Conservation (phyloP, 345 rosid genomes). For the Viola odorata region DNA sequence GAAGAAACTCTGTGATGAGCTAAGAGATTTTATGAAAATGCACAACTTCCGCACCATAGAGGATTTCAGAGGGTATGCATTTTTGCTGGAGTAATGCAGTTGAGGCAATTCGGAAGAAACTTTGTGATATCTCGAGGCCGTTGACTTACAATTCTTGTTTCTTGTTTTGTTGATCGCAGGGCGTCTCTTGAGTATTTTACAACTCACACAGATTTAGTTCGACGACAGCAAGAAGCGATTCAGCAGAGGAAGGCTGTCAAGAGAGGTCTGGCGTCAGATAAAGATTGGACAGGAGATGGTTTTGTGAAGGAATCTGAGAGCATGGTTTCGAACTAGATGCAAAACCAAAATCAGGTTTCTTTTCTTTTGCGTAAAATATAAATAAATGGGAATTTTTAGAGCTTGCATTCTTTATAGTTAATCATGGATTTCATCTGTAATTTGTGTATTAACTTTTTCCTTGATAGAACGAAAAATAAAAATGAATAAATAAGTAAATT, state of each 20-base stretch:
- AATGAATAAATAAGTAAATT: too few species aligned
- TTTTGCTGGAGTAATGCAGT: background rate
- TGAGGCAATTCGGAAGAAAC: background rate
- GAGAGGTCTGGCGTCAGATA: slow-evolving; percentile 82
- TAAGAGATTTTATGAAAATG: slow-evolving; percentile 79
- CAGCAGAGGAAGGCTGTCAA: slow-evolving; percentile 63
- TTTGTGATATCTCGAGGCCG: background rate
- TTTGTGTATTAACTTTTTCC: too few species aligned
- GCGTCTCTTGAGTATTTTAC: slow-evolving; percentile 83
- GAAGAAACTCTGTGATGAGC: slow-evolving; percentile 71
- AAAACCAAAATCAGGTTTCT: slow-evolving; percentile 9
- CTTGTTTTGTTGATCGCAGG: slow-evolving; percentile 25
- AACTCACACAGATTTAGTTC: slow-evolving; percentile 77
- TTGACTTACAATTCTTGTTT: background rate
- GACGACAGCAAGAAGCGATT: slow-evolving; percentile 80
- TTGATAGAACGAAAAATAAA: too few species aligned
- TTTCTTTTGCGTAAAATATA: slow-evolving; percentile 3
- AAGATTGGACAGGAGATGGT: slow-evolving; percentile 98
- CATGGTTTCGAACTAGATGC: slow-evolving; percentile 82
- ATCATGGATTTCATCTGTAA: background rate
- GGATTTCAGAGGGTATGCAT: slow-evolving; percentile 84
- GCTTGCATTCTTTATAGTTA: slow-evolving; percentile 5
- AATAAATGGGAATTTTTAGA: slow-evolving; percentile 6
- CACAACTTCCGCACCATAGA: slow-evolving; percentile 78
- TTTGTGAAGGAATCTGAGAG: slow-evolving; percentile 87